These are phyloP conservation scores for Aspergillus egyptiacus DNA, from an alignment of 495 filamentous ascomycete genomes.

Conservation along the genomic window DNA sequence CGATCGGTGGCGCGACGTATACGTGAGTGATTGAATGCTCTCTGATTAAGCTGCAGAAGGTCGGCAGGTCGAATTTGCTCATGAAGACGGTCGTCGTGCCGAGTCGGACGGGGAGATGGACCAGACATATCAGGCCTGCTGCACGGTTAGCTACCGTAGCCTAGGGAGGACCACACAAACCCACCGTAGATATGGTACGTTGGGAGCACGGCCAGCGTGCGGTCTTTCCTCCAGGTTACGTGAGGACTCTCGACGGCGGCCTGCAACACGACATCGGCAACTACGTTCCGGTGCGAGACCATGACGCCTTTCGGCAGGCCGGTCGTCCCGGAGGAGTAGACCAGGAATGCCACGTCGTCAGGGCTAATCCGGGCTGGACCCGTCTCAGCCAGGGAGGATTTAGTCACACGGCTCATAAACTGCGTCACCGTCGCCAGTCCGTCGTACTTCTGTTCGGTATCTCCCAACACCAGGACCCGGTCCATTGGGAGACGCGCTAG, in stretches of 20 bases:
- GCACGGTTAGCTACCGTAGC: too few species aligned
- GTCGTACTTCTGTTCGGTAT: neutral
- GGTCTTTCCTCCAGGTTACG: conserved; percentile 42
- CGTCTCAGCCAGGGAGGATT: neutral
- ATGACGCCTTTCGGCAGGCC: conserved; percentile 83
- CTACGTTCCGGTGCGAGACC: conserved; percentile 70
- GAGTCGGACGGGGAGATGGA: conserved; percentile 51
- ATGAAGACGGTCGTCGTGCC: conserved; percentile 63
- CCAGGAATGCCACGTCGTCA: conserved; percentile 50
- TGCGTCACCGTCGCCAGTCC: neutral
- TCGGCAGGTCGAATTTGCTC: conserved; percentile 65
- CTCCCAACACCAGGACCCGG: conserved; percentile 44
- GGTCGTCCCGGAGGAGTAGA: conserved; percentile 79
- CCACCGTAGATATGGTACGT: neutral
- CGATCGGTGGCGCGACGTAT: conserved; percentile 79
- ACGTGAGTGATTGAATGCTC: conserved; percentile 59
- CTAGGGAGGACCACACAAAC: conserved; percentile 71
- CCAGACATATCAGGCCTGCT: conserved; percentile 42
- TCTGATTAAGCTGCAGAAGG: conserved; percentile 64
- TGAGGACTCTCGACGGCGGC: conserved; percentile 50
- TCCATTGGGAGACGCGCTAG: conserved; percentile 54
- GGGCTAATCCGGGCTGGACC: conserved; percentile 27
- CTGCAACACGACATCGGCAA: conserved; percentile 55
- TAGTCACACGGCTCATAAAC: neutral
- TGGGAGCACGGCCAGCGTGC: neutral